phyloP scores from a whole-genome alignment of 495 filamentous ascomycete genomes.

The Penicillium canariense region DNA sequence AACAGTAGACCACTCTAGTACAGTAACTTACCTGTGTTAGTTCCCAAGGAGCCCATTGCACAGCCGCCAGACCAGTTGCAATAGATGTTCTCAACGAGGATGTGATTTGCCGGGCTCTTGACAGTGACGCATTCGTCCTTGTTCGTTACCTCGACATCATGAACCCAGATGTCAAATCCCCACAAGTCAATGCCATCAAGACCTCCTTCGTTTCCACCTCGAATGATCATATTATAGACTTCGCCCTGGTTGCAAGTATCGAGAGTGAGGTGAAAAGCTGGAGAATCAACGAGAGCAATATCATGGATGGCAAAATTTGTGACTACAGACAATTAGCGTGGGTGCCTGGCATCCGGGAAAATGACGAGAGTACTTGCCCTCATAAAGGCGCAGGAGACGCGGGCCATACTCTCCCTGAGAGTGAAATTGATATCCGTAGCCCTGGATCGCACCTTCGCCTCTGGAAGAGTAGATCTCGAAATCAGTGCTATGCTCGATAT shows the following conservation, averaged over 20 bases:
- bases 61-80: slow-evolving; percentile 52
- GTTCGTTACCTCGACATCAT: slow-evolving; percentile 50
- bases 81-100: slow-evolving; percentile 50
- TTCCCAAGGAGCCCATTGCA: slow-evolving; percentile 44
- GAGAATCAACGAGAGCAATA: slow-evolving; percentile 42
- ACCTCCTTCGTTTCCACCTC: slow-evolving; percentile 40
- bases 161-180: slow-evolving; percentile 44
- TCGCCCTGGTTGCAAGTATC: slow-evolving; percentile 43
- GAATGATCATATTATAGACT: slow-evolving; percentile 46
- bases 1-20: not conserved
- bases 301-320: slow-evolving; percentile 45
- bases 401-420: slow-evolving; percentile 18
- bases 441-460: slow-evolving; percentile 43
- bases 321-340: slow-evolving; percentile 10
- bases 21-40: slow-evolving; percentile 15
- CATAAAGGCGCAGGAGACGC: slow-evolving; percentile 32
- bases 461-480: slow-evolving; percentile 45
- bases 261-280: slow-evolving; percentile 42
- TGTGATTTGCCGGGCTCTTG: slow-evolving; percentile 40
- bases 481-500: slow-evolving; percentile 41
- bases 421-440: slow-evolving; percentile 39
- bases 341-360: not conserved
- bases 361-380: slow-evolving; percentile 1
- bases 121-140: slow-evolving; percentile 50
- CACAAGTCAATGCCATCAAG: slow-evolving; percentile 46